Evolutionary conservation across 164 flowering plant genomes (phyloP).

Genomic region (Chimonanthus salicifolius): DNA sequence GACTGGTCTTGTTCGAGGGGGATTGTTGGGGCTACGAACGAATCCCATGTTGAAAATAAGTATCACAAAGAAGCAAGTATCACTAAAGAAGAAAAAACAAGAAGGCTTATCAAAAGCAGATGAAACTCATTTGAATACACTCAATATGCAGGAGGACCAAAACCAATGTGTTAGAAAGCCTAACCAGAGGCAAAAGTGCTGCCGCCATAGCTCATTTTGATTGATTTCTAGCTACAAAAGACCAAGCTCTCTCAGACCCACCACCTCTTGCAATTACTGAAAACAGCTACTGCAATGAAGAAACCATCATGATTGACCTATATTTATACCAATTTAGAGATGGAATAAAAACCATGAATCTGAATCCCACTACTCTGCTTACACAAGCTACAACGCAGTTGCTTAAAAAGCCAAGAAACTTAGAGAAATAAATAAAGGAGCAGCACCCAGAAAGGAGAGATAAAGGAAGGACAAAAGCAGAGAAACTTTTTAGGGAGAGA

Average conservation of each 20-base stretch:
- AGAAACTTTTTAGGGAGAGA: conserved; percentile 47
- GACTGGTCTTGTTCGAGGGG: too few relatives aligned
- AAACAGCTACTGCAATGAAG: conserved; percentile 44
- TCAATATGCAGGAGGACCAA: neutral
- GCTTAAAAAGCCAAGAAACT: conserved; percentile 34
- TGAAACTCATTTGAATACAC: neutral
- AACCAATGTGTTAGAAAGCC: conserved; percentile 16
- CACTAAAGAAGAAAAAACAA: neutral
- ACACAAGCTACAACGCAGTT: conserved; percentile 44
- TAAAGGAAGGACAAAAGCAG: conserved; percentile 45
- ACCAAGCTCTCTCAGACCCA: conserved; percentile 3
- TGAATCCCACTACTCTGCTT: conserved; percentile 26
- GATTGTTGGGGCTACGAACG: too few relatives aligned
- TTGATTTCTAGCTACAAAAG: conserved; percentile 1
- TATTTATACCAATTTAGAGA: conserved; percentile 58
- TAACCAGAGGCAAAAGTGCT: conserved; percentile 69
- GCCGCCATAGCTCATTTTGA: conserved; percentile 63
- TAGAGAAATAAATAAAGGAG: conserved; percentile 46
- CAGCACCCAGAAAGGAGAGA: conserved; percentile 34
- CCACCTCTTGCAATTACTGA: conserved; percentile 19
- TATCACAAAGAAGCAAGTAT: too few relatives aligned
- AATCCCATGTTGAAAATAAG: too few relatives aligned
- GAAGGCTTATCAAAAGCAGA: neutral
- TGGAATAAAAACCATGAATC: conserved; percentile 45
- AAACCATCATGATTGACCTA: conserved; percentile 23